Conservation (phyloP, 2,329 filamentous ascomycete species). For the Didymella sp. region DNA sequence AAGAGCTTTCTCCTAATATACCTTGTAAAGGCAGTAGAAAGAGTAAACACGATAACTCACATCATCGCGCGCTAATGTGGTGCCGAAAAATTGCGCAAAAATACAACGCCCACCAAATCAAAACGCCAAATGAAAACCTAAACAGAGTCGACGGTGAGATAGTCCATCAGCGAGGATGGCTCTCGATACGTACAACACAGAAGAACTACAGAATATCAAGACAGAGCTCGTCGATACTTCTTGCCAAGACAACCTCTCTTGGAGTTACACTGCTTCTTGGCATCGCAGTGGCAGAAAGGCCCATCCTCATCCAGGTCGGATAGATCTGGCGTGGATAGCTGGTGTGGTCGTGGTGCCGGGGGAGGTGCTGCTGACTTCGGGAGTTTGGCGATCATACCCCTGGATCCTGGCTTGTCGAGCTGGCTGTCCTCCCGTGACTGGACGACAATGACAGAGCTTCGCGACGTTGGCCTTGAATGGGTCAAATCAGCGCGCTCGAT, state of each 20-base stretch:
- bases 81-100: not conserved
- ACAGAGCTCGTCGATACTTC: not conserved
- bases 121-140: not conserved
- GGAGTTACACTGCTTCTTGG: slow-evolving; percentile 3
- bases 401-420: slow-evolving; percentile 4
- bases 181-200: not conserved
- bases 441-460: slow-evolving; percentile 23
- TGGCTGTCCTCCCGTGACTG: slow-evolving; percentile 25
- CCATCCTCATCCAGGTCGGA: slow-evolving; percentile 31
- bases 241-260: not conserved
- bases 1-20: not conserved
- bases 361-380: slow-evolving; percentile 31
- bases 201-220: not conserved
- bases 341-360: slow-evolving; percentile 38
- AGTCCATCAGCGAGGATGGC: not conserved
- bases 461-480: not conserved
- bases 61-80: not conserved
- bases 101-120: not conserved
- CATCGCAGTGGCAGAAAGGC: slow-evolving; percentile 46
- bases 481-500: too few species aligned
- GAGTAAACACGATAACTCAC: not conserved
- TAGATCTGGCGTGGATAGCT: slow-evolving; percentile 47
- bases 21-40: not conserved
- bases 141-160: not conserved
- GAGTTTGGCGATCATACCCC: not conserved